These are phyloP conservation scores for Sporisorium sorghi DNA, from an alignment of 1,284 basidiomycete genomes.

Conservation along the genomic window DNA sequence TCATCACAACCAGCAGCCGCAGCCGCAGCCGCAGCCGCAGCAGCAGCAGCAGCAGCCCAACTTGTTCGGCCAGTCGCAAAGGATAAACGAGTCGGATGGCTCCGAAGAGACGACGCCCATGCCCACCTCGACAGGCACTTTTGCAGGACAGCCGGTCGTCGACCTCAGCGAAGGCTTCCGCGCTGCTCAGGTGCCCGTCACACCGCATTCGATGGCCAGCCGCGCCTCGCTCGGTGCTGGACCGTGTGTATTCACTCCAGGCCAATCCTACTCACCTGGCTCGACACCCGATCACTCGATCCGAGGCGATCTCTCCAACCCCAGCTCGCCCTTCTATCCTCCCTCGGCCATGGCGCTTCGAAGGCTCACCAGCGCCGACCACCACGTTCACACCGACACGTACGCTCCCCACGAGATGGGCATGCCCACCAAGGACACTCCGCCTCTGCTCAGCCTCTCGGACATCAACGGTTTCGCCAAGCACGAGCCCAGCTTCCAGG, in stretches of 20 bases:
- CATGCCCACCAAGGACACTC: conserved; percentile 20
- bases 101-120: conserved; percentile 55
- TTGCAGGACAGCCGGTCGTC: conserved; percentile 39
- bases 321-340: conserved; percentile 44
- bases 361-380: conserved; percentile 37
- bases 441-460: conserved; percentile 38
- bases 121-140: conserved; percentile 48
- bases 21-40: too few species aligned
- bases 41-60: too few species aligned
- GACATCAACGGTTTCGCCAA: conserved; percentile 26
- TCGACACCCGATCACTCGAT: conserved; percentile 52
- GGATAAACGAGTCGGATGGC: conserved; percentile 45
- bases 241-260: conserved; percentile 41
- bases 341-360: conserved; percentile 30
- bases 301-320: conserved; percentile 28
- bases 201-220: conserved; percentile 21
- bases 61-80: conserved; percentile 11
- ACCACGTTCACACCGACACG: conserved; percentile 20
- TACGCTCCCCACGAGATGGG: conserved; percentile 34
- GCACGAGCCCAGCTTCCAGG: conserved; percentile 43
- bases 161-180: conserved; percentile 49
- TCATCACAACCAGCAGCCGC: conserved; percentile 25
- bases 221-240: conserved; percentile 39
- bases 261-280: conserved; percentile 46
- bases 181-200: conserved; percentile 36